Percentiles rank a stretch among this genome's conserved stretches.
Evolutionary conservation across 108 stramenopile genomes (phyloP).

Genomic region (Epipyxis sp.): DNA sequence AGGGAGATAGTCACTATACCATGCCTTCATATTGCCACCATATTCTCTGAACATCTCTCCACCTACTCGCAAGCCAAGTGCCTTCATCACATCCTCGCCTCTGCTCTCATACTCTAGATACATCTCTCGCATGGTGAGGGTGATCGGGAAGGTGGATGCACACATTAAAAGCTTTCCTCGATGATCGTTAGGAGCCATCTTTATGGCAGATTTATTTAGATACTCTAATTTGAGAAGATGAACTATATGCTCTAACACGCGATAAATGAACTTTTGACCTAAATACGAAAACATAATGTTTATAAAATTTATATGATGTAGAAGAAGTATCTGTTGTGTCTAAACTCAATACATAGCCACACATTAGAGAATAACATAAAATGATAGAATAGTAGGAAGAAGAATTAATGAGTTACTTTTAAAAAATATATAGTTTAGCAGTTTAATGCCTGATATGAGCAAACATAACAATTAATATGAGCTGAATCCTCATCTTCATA

Average conservation of each 20-base stretch:
- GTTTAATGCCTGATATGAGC: too few relatives aligned
- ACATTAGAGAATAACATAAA: too few relatives aligned
- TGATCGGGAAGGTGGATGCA: conserved; percentile 24
- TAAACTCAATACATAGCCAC: too few relatives aligned
- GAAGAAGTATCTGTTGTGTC: too few relatives aligned
- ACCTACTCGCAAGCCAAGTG: background rate
- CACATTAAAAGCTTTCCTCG: conserved; percentile 11
- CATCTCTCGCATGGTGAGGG: background rate
- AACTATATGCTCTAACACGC: background rate
- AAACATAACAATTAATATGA: too few relatives aligned
- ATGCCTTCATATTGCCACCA: conserved; percentile 15
- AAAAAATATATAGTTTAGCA: too few relatives aligned
- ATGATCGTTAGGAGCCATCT: conserved; percentile 3
- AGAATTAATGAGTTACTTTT: too few relatives aligned
- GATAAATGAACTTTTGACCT: too few relatives aligned
- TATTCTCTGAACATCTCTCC: background rate
- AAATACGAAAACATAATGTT: too few relatives aligned
- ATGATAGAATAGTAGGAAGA: too few relatives aligned
- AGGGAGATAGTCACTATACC: background rate
- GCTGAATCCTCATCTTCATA: too few relatives aligned
- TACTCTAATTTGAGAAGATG: background rate
- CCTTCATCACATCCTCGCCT: background rate
- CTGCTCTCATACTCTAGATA: background rate
- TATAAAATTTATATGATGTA: too few relatives aligned
- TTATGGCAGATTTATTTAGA: background rate